Conservation (phyloP, 1,139 yeast species). For the Lodderomyces oxycetoniae region DNA sequence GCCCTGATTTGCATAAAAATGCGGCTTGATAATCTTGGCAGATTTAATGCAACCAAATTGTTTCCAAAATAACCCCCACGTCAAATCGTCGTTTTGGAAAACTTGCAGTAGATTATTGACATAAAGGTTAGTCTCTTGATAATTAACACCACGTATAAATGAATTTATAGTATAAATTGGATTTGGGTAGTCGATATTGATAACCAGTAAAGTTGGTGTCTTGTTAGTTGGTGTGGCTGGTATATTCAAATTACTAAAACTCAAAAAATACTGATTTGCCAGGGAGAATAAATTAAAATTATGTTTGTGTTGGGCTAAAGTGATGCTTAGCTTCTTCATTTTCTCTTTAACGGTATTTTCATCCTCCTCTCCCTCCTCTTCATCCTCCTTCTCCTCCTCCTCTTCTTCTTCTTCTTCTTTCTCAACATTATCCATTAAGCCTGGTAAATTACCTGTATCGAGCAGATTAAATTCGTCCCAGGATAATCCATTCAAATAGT, state of each 20-base stretch:
- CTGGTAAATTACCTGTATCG: conserved; percentile 10
- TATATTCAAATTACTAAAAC: conserved; percentile 4
- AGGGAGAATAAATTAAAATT: conserved; percentile 25
- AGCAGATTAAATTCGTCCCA: conserved; percentile 24
- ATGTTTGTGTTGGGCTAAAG: conserved; percentile 40
- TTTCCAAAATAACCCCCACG: conserved; percentile 39
- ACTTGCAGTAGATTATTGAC: conserved; percentile 48
- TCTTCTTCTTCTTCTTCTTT: conserved; percentile 4
- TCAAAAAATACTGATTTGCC: conserved; percentile 11
- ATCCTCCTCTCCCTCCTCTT: not conserved
- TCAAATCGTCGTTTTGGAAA: conserved; percentile 35
- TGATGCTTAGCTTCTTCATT: conserved; percentile 18
- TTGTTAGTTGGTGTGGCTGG: not conserved
- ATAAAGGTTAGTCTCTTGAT: conserved; percentile 58
- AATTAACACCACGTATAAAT: conserved; percentile 25
- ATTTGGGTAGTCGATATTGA: conserved; percentile 14
- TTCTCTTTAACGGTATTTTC: not conserved
- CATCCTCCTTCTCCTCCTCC: not conserved
- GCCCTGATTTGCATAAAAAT: conserved; percentile 23
- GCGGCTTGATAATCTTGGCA: conserved; percentile 44
- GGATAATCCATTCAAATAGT: conserved; percentile 26
- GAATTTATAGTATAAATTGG: conserved; percentile 13
- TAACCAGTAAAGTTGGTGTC: not conserved
- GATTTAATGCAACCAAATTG: conserved; percentile 42
- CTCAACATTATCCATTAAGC: conserved; percentile 12